Percentiles rank a stretch among this genome's conserved stretches.
These are phyloP conservation scores for Hyaloperonospora brassicae DNA, from an alignment of 352 stramenopile genomes.

Conservation along the genomic window DNA sequence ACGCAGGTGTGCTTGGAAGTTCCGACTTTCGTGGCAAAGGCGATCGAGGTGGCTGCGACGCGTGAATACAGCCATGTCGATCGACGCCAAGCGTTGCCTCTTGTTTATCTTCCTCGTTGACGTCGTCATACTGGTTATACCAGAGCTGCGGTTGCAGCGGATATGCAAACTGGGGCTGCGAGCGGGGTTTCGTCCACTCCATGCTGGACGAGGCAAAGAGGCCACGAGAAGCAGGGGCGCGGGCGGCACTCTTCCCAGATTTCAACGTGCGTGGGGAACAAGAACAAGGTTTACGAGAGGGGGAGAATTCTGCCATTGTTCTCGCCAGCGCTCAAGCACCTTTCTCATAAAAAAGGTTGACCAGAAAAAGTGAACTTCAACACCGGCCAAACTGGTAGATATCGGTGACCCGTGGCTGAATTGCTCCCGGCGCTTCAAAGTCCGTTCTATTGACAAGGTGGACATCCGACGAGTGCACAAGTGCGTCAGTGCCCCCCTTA, in stretches of 20 bases:
- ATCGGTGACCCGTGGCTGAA: neutral
- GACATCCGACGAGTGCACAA: too few relatives aligned
- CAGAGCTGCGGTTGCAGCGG: neutral
- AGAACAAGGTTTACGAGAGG: neutral
- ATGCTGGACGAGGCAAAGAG: slow-evolving; percentile 13
- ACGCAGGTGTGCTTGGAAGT: slow-evolving; percentile 4
- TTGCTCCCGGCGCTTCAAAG: neutral
- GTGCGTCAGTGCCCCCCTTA: slow-evolving; percentile 5
- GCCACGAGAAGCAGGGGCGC: neutral
- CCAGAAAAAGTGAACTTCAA: slow-evolving; percentile 11
- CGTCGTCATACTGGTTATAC: neutral
- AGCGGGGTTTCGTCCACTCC: slow-evolving; percentile 27
- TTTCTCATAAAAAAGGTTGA: slow-evolving; percentile 15
- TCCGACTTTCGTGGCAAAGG: neutral
- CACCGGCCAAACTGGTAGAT: slow-evolving; percentile 1
- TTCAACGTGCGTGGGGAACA: slow-evolving; percentile 4
- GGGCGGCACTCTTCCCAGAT: slow-evolving; percentile 30
- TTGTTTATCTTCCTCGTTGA: neutral
- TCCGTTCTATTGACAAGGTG: neutral
- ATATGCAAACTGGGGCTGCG: slow-evolving; percentile 3
- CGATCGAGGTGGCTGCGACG: neutral
- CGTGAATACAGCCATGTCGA: neutral
- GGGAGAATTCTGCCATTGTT: slow-evolving; percentile 6
- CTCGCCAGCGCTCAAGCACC: slow-evolving; percentile 10
- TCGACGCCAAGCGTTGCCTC: neutral